phyloP scores from a whole-genome alignment of 495 filamentous ascomycete species.

The Penicillium pulvis region DNA sequence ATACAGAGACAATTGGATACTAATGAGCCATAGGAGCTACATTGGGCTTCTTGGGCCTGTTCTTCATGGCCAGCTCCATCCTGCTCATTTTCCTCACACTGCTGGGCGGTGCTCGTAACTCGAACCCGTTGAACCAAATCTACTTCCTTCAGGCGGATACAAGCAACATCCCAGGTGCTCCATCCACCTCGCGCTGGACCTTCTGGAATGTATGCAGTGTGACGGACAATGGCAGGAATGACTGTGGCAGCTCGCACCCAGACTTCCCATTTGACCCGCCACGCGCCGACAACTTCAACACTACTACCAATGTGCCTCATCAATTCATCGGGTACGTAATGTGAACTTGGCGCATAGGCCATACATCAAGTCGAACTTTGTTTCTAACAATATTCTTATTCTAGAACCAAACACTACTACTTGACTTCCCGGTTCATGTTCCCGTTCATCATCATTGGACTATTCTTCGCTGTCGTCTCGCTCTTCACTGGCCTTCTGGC shows the following conservation, averaged over 20 bases:
- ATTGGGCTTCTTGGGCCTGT: conserved; percentile 63
- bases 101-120: conserved; percentile 64
- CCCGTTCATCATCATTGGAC: conserved; percentile 68
- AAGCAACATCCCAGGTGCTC: conserved; percentile 65
- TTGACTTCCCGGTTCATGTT: conserved; percentile 69
- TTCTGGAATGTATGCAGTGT: conserved; percentile 76
- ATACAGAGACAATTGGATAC: conserved; percentile 7
- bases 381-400: conserved; percentile 8
- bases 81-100: conserved; percentile 81
- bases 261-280: conserved; percentile 69
- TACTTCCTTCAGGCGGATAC: conserved; percentile 84
- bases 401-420: conserved; percentile 61
- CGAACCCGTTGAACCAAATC: conserved; percentile 66
- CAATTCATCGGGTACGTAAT: conserved; percentile 56
- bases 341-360: background rate
- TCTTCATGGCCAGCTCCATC: conserved; percentile 73
- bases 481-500: conserved; percentile 64
- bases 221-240: conserved; percentile 44
- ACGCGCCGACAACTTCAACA: conserved; percentile 58
- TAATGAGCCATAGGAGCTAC: conserved; percentile 40
- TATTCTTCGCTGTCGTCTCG: conserved; percentile 63
- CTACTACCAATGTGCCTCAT: conserved; percentile 54
- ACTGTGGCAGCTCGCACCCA: conserved; percentile 56
- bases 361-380: background rate
- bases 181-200: conserved; percentile 75